Conservation (phyloP, 2,329 filamentous ascomycete species). For the Fusarium citri region DNA sequence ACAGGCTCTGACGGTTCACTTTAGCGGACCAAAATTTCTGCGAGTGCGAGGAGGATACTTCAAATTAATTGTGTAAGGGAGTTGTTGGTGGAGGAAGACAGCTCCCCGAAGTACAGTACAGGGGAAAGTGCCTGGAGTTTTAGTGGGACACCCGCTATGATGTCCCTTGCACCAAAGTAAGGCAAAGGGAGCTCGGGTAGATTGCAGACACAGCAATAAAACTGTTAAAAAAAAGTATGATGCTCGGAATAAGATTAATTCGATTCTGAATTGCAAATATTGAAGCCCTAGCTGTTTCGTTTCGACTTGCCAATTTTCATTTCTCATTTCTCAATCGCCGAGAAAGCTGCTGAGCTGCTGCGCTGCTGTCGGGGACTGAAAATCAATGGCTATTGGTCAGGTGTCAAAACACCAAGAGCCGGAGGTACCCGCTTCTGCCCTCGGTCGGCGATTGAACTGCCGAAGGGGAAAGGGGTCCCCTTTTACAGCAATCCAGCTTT, state of each 20-base stretch:
- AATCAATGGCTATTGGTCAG: background rate
- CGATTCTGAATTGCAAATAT: background rate
- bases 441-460: constrained; percentile 6
- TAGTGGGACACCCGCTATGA: background rate
- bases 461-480: background rate
- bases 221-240: background rate
- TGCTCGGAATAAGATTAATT: background rate
- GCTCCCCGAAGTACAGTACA: background rate
- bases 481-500: background rate
- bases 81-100: too few relatives aligned
- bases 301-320: background rate
- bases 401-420: background rate
- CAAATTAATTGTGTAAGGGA: background rate
- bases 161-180: background rate
- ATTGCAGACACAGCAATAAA: background rate
- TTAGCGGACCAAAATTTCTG: background rate
- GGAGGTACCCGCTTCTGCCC: background rate
- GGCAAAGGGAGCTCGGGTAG: background rate
- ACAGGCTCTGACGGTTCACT: background rate
- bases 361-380: background rate
- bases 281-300: background rate
- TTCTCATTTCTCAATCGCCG: background rate
- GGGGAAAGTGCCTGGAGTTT: background rate
- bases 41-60: background rate
- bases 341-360: background rate